phyloP scores from a whole-genome alignment of 371 early-diverging fungal species.

The Mortierella sp. region DNA sequence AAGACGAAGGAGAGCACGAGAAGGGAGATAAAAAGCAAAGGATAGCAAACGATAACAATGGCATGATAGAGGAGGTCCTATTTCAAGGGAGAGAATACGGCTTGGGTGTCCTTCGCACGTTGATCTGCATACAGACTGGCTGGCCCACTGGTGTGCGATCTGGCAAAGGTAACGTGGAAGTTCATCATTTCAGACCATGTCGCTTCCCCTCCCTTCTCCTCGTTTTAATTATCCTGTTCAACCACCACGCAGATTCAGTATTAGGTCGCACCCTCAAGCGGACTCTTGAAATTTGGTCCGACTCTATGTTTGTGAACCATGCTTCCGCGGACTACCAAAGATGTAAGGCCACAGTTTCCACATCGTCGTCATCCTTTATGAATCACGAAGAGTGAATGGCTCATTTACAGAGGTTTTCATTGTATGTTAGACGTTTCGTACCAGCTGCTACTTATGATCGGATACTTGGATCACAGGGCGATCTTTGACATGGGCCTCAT shows the following conservation, averaged over 20 bases:
- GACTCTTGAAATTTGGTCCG: constrained; percentile 42
- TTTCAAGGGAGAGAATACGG: constrained; percentile 31
- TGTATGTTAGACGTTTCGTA: constrained; percentile 24
- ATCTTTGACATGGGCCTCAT: constrained; percentile 17
- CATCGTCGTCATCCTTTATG: background rate
- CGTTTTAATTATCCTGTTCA: too few species aligned
- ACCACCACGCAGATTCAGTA: constrained; percentile 20
- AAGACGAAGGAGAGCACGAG: too few species aligned
- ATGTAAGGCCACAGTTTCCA: constrained; percentile 20
- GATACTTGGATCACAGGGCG: constrained; percentile 18
- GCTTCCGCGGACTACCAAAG: constrained; percentile 35
- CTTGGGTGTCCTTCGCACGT: constrained; percentile 16
- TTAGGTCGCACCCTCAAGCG: constrained; percentile 20
- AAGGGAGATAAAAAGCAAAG: background rate
- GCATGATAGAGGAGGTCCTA: constrained; percentile 14
- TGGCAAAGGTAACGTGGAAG: constrained; percentile 27
- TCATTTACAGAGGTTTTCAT: background rate
- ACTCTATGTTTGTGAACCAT: constrained; percentile 36
- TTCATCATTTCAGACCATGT: too few species aligned
- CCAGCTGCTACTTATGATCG: constrained; percentile 31
- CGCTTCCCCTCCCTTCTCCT: too few species aligned
- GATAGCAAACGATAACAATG: constrained; percentile 1
- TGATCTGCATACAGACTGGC: constrained; percentile 47
- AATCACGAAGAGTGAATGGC: background rate
- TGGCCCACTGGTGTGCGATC: constrained; percentile 31